Evolutionary conservation across 805 yeast genomes (phyloP), one percentile per base, ranked within the genome.

Genomic region (Danielia oregonensis): DNA sequence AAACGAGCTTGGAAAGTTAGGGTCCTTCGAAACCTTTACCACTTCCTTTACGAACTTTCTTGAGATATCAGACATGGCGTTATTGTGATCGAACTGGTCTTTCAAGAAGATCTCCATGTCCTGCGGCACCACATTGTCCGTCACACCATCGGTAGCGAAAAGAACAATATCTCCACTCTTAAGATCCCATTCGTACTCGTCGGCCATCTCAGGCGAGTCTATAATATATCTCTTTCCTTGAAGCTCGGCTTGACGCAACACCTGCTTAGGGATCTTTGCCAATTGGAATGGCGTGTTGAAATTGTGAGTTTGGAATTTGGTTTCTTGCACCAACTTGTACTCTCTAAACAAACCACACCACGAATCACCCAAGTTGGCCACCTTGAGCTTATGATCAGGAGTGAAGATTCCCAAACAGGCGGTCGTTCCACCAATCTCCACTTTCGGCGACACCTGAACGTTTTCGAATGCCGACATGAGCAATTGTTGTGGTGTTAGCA

Each of bases 201-300:
- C 94, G 0, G 93, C 84, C 40, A 73, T 77, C 0, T 59, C 52
- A 1, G 96, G 95, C 7, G 66, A 55, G 54, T 87, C 89, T 51
- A 76, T 77, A 30, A 88, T 79, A 54, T 79, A 86, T 26, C 78
- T 67, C 24, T 78, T 69, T 1, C 82, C 80, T 34, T 70, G 72
- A 28, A 56, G 53, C 42, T 68, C 71, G 2, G 82, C 85, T 41
- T 70, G 68, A 29, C 68, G 66, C 32, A 72, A 51, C 32, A 82
- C 67, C 16, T 73, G 72, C 5, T 67, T 59, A 0, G 97, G 97
- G 22, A 89, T 82, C 32, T 89, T 79, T 1, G 96, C 82, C 44
- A 91, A 66, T 59, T 91, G 98, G 51, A 74, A 86, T 1, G 97
- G 97, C 1, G 96, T 91, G 57, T 89, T 88, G 66, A 88, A 88